Conservation (phyloP, 2,329 filamentous ascomycete species). For the Diplodia corticola region DNA sequence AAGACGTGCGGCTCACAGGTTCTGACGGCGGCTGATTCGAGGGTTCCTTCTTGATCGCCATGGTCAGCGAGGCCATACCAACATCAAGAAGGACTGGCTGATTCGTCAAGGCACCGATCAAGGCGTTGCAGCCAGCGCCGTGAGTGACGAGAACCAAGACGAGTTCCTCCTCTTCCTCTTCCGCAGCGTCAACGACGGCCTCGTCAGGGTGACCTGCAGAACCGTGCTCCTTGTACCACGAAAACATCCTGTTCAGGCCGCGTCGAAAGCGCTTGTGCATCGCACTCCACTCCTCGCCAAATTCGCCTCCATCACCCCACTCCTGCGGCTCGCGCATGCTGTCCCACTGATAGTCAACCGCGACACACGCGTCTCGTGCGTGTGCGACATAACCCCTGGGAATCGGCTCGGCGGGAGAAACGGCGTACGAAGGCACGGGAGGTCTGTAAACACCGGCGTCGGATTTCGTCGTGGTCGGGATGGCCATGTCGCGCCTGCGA, state of each 20-base stretch:
- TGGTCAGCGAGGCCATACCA: slow-evolving; percentile 84
- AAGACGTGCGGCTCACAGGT: slow-evolving; percentile 25
- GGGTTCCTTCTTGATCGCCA: slow-evolving; percentile 58
- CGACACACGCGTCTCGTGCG: slow-evolving; percentile 79
- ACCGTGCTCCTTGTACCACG: slow-evolving; percentile 71
- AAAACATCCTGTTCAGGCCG: slow-evolving; percentile 74
- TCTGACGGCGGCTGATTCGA: slow-evolving; percentile 29
- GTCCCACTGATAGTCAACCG: slow-evolving; percentile 95
- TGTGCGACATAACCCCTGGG: slow-evolving; percentile 87
- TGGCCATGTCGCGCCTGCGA: slow-evolving; percentile 29
- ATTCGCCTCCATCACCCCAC: slow-evolving; percentile 86
- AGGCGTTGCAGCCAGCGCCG: slow-evolving; percentile 91
- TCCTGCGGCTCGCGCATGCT: slow-evolving; percentile 75
- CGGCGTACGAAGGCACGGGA: slow-evolving; percentile 78
- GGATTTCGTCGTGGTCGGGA: slow-evolving; percentile 30
- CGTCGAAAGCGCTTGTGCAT: slow-evolving; percentile 91
- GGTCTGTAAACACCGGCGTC: slow-evolving; percentile 60
- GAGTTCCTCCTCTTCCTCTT: slow-evolving; percentile 58
- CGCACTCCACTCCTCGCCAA: slow-evolving; percentile 90
- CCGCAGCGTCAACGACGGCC: slow-evolving; percentile 30
- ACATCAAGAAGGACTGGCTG: slow-evolving; percentile 91
- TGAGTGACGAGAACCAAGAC: slow-evolving; percentile 89
- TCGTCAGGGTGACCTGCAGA: slow-evolving; percentile 40
- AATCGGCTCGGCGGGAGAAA: slow-evolving; percentile 77
- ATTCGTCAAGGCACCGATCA: slow-evolving; percentile 88